Base-by-base conservation (phyloP, 2,329 filamentous ascomycete genomes). In the Cladosporium sphaerospermum region DNA sequence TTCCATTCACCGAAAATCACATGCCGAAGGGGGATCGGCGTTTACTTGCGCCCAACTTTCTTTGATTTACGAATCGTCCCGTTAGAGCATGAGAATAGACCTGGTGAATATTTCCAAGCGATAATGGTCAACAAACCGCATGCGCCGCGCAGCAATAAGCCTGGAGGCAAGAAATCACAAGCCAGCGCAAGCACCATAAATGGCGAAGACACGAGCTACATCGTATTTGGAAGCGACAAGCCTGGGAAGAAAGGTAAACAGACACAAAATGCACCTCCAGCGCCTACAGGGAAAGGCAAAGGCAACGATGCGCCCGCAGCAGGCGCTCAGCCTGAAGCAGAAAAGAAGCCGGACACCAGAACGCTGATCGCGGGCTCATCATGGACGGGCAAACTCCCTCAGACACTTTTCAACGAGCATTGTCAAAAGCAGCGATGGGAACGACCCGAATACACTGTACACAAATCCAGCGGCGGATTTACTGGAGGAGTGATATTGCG, bases 341-440 rank as follows among this genome's bases (percentile, higher is more conserved):
- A 75, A n/a, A 83, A 82, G 67, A 82, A 79, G 61, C 80, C 81
- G 39, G 77, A 81, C 45, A 80, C 79, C 18, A 75, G 80, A 70
- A 89, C 95, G 62, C 75, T 99, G 59, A 95, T 99, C 65, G 93
- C 90, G 40, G 93, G 93, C 45, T 83, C 89, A 54, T 96, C 90
- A 61, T 99, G 93, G 93, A 99, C 93, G 0, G 93, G 93, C 39
- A 99, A 99, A 69, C 75, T 99, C 32, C 93, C 93, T 1, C 88
- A 96, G 59, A 96, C 95, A 67, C 79, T 97, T 63, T 81, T 97
- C 58, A 89, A 88, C 34, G 93, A 97, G 75, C 88, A 95, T 72
- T 96, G 91, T 64, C 90, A 96, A 73, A 95, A 92, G 70, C 88
- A 95, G 69, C 89, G 89, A 67, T 99, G 93, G 93, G 88, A 89